Evolutionary conservation across 2,329 filamentous ascomycete species (phyloP), one percentile per base, ranked within the genome.

Genomic region (Xylaria sp.): DNA sequence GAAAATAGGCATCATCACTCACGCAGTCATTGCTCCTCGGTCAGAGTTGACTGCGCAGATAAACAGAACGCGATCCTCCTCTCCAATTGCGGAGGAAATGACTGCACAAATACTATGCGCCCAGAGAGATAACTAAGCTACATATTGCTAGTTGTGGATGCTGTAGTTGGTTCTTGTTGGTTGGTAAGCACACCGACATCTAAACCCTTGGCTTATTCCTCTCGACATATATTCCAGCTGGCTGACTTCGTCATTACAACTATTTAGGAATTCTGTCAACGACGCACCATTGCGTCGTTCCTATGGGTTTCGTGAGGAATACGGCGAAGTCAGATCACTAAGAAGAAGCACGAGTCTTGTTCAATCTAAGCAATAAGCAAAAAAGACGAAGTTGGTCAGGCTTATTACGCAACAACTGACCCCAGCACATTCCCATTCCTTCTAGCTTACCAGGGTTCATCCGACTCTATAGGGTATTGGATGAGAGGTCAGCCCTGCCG

Each of bases 151-250:
- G 51, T 25, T 16, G 64, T 27, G 29, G 51, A n/a, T 25, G 27
- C 35, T 42, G 59, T 35, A 18, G 58, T 29, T 42, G 44, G 62
- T 32, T 48, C 35, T 21, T 16, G 32, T 65, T 44, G 54, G 32
- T 65, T 44, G 54, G 44, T 32, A 59, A 53, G 44, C 23, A 58
- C 21, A 58, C 29, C 42, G 55, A 32, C n/a, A 40, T 44, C n/a
- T 18, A 18, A 40, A 50, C 29, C 18, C 21, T 27, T 50, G 10
- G 10, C 44, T 18, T 18, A 18, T 18, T 40, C 23, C 12, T 25
- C 25, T 57, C 12, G 54, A 29, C 25, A 57, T 42, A 12, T n/a
- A 35, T 54, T 25, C 32, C 13, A 40, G 25, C 35, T 42, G 5
- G 13, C 54, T 57, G 21, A 57, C 54, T 27, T 42, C 51, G 5